phyloP scores from a whole-genome alignment of 306 rosid genomes.

The Ormosia emarginata region DNA sequence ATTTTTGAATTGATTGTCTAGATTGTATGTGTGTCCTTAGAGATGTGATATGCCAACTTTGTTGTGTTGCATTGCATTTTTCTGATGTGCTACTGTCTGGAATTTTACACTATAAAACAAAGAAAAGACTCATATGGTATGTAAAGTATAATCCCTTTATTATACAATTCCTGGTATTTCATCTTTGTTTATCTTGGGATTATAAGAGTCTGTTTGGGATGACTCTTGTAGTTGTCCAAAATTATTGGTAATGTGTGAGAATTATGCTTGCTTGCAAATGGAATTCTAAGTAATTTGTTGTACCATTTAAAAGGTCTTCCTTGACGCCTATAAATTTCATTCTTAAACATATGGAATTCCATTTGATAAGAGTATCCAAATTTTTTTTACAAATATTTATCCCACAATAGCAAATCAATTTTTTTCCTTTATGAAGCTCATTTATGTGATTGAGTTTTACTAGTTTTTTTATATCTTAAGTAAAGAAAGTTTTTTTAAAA shows the following conservation, averaged over 20 bases:
- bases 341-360: background rate
- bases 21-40: too few relatives aligned
- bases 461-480: too few relatives aligned
- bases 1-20: too few relatives aligned
- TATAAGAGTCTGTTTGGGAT: background rate
- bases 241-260: background rate
- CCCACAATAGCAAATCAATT: too few relatives aligned
- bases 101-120: background rate
- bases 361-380: background rate
- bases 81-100: background rate
- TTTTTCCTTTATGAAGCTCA: too few relatives aligned
- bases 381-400: background rate
- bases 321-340: background rate
- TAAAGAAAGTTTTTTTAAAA: too few relatives aligned
- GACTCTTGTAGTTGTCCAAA: background rate
- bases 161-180: background rate
- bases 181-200: background rate
- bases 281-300: background rate
- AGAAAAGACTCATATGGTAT: background rate
- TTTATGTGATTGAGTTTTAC: too few relatives aligned
- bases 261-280: background rate
- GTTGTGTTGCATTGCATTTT: too few relatives aligned
- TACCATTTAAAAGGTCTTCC: background rate
- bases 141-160: background rate
- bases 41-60: too few relatives aligned